Evolutionary conservation across 345 rosid genomes (phyloP).

Genomic region (Trapa incisa): DNA sequence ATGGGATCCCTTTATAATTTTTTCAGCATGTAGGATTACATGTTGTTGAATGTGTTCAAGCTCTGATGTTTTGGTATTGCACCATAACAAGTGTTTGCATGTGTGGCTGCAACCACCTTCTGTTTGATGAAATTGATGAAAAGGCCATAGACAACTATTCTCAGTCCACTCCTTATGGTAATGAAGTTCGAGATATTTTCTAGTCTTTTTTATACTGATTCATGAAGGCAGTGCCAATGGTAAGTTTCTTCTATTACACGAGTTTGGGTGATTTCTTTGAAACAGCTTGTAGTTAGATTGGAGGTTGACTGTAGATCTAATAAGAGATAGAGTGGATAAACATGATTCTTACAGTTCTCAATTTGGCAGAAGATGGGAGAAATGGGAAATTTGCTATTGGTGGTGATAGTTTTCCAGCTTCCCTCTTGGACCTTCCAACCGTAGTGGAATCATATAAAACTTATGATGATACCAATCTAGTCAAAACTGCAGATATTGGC

Average conservation of each 20-base stretch:
- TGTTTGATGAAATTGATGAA: background rate
- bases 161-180: background rate
- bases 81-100: background rate
- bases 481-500: conserved; percentile 87
- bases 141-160: background rate
- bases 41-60: background rate
- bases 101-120: background rate
- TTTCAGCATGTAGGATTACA: background rate
- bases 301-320: background rate
- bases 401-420: conserved; percentile 18
- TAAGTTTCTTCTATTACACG: background rate
- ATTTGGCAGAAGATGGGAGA: conserved; percentile 72
- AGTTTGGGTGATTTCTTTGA: background rate
- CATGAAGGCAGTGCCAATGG: background rate
- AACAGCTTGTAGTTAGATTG: too few species aligned
- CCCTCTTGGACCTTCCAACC: conserved; percentile 69
- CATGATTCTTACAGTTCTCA: background rate
- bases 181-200: background rate
- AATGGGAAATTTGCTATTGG: conserved; percentile 72
- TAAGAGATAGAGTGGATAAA: background rate
- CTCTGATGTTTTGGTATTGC: background rate
- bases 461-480: conserved; percentile 73
- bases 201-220: background rate
- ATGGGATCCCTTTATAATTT: background rate
- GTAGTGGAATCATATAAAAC: conserved; percentile 91